Evolutionary conservation across 139 green algal species (phyloP).

Genomic region (Chlorella sorokiniana): DNA sequence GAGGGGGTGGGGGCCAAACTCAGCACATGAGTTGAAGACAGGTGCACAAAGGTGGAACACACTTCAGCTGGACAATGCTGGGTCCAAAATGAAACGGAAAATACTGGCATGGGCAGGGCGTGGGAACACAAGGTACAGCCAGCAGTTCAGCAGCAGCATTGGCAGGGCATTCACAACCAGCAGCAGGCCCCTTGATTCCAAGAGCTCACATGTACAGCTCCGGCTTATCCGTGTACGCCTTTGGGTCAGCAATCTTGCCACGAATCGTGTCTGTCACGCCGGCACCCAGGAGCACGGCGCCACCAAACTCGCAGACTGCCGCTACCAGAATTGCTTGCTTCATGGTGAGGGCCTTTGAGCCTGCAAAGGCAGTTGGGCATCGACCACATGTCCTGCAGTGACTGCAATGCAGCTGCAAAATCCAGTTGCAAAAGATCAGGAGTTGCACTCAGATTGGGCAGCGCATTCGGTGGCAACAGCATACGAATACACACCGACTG

Average conservation of each 20-base stretch:
- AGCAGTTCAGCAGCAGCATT: neutral
- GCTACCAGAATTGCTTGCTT: conserved; percentile 42
- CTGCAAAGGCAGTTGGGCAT: conserved; percentile 22
- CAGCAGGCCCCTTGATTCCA: neutral
- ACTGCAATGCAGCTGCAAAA: neutral
- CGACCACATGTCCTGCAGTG: too few relatives aligned
- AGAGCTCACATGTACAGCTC: neutral
- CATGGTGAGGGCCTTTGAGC: conserved; percentile 38
- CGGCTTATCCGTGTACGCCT: neutral
- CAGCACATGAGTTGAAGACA: too few relatives aligned
- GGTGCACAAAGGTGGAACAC: too few relatives aligned
- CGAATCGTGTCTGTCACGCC: conserved; percentile 55
- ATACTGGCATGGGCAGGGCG: too few relatives aligned
- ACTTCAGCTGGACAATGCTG: too few relatives aligned
- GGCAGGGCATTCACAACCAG: neutral
- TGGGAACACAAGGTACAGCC: neutral
- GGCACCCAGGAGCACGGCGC: conserved; percentile 45
- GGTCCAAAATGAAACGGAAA: too few relatives aligned
- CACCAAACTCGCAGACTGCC: conserved; percentile 44
- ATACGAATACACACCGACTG: conserved; percentile 14
- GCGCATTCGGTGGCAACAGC: neutral
- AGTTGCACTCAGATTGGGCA: neutral
- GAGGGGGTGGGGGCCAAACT: neutral
- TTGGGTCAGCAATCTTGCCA: conserved; percentile 17
- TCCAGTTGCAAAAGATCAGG: neutral